Evolutionary conservation across 257 asterid species (phyloP), one percentile per base, ranked within the genome.

Genomic region (Fraxinus pennsylvanica): DNA sequence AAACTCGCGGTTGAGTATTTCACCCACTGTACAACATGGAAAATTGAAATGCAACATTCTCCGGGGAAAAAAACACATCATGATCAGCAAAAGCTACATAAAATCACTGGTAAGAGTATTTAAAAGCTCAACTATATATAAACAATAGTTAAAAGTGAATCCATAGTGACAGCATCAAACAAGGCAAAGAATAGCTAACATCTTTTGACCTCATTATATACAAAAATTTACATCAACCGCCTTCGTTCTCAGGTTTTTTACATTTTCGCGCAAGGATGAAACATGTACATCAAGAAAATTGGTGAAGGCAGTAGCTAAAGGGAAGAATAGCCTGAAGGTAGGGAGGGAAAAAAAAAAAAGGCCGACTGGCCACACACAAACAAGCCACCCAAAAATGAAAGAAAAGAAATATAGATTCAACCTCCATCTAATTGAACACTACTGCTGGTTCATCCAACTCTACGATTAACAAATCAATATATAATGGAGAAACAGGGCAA

Each of bases 401-500:
- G 74, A 76, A 65, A 71, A 81, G 22, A 54, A 77, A 81, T 73
- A 80, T 78, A 73, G 33, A 81, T 50, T 77, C 81, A 79, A 81
- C 43, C 82, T 75, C 85, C 80, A 81, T 78, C 89, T 77, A 67
- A 86, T 71, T 63, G 45, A 81, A 74, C 74, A 68, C 78, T 85
- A 87, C 77, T 73, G 79, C 95, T 87, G 80, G 78, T 78, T 80
- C 80, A 68, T 36, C 80, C 85, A 85, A 79, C 84, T 83, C 91
- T 78, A 77, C n/a, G 54, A 84, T 82, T 81, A 87, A 87, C 87
- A 84, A 90, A 88, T 86, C 88, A 87, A 86, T 85, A 74, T 86
- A 86, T 89, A 89, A 82, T 57, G 78, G 81, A 86, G 89, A 85
- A 85, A 76, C 87, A 71, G 83, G 87, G 82, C 79, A 68, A 77